Evolutionary conservation across 2,329 filamentous ascomycete species (phyloP).

Genomic region (Microdochium paspali): DNA sequence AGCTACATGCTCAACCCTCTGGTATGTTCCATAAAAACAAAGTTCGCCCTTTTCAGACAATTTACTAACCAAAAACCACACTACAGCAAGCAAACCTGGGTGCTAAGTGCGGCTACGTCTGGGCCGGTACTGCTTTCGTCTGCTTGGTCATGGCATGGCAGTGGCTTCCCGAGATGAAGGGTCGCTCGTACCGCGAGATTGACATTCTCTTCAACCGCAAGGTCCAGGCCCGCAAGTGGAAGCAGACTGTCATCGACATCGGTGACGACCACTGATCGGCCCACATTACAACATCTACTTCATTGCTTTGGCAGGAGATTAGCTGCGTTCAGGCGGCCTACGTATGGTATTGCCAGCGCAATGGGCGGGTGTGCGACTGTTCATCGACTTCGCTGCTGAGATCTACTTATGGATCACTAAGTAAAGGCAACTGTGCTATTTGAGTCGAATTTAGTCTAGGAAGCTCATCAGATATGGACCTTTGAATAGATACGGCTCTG

Average conservation of each 20-base stretch:
- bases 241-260: slow-evolving; percentile 44
- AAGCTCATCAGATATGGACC: no score
- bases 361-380: no score
- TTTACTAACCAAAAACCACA: slow-evolving; percentile 13
- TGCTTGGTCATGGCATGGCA: slow-evolving; percentile 41
- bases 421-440: no score
- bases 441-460: no score
- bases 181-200: slow-evolving; percentile 50
- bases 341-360: no score
- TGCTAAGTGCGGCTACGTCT: slow-evolving; percentile 50
- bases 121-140: slow-evolving; percentile 46
- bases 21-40: slow-evolving; percentile 17
- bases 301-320: no score
- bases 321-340: no score
- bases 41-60: not conserved
- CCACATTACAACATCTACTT: not conserved
- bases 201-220: slow-evolving; percentile 48
- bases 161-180: slow-evolving; percentile 46
- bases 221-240: slow-evolving; percentile 45
- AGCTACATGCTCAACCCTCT: slow-evolving; percentile 51
- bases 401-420: no score
- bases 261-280: slow-evolving; percentile 48
- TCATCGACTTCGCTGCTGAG: no score
- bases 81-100: slow-evolving; percentile 30
- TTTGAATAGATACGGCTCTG: no score